Percentiles rank a stretch among this genome's conserved stretches.
phyloP scores from a whole-genome alignment of 176 grass and related monocot species.

The Cymbopogon citratus region DNA sequence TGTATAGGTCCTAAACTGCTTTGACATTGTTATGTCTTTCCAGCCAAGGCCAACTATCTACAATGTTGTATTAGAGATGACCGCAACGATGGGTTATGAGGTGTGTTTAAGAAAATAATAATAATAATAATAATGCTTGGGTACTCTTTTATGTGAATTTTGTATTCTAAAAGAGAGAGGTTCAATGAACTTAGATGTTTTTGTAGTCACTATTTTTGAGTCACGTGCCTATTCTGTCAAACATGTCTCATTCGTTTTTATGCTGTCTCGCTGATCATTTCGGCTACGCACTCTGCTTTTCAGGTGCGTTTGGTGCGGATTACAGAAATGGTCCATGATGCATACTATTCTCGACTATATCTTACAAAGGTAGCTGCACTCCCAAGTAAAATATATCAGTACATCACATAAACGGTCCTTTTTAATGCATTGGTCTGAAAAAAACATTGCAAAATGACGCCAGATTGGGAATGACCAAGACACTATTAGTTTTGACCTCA shows the following conservation, averaged over 20 bases:
- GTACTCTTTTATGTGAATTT: too few relatives aligned
- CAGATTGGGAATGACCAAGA: constrained; percentile 73
- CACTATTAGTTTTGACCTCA: constrained; percentile 70
- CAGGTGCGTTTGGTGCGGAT: constrained; percentile 82
- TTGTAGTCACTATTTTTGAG: not conserved
- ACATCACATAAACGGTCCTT: not conserved
- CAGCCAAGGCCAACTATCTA: constrained; percentile 91
- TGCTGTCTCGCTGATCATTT: constrained; percentile 2
- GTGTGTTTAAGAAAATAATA: constrained; percentile 25
- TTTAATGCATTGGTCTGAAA: not conserved
- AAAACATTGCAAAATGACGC: constrained; percentile 2
- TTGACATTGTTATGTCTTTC: not conserved
- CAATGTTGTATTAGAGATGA: constrained; percentile 77
- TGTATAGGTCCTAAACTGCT: not conserved
- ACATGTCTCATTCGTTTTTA: not conserved
- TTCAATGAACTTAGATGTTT: constrained; percentile 11
- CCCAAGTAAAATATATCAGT: not conserved
- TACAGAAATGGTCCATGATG: constrained; percentile 75
- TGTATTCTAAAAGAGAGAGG: not conserved
- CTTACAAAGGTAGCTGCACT: constrained; percentile 66
- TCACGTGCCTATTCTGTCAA: not conserved
- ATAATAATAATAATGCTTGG: not conserved
- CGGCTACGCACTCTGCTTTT: not conserved
- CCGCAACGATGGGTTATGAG: constrained; percentile 79
- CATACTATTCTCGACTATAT: constrained; percentile 82